Evolutionary conservation across 2,329 filamentous ascomycete genomes (phyloP).

Genomic region (Fusarium citri): DNA sequence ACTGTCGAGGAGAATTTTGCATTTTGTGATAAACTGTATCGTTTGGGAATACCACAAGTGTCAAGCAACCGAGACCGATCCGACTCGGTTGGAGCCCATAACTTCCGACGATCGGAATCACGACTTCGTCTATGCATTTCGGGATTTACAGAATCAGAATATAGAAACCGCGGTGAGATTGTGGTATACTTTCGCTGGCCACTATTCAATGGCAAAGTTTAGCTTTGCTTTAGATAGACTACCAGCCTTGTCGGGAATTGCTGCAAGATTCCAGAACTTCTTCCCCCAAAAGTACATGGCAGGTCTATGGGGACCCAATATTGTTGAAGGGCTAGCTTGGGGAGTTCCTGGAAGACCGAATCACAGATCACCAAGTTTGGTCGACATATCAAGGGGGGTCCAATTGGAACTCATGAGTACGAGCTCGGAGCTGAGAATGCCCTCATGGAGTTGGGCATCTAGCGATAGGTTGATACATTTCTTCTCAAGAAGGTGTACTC

Average conservation of each 20-base stretch:
- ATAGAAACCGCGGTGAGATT: not conserved
- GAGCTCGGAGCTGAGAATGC: not conserved
- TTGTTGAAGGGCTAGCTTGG: not conserved
- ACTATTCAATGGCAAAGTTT: not conserved
- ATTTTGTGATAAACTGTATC: not conserved
- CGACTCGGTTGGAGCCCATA: not conserved
- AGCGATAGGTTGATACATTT: not conserved
- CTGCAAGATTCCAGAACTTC: not conserved
- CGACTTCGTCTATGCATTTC: not conserved
- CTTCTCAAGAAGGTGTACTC: not conserved
- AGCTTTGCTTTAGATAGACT: conserved; percentile 1
- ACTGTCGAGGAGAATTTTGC: not conserved
- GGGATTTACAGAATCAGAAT: fast-evolving
- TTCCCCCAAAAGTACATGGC: conserved; percentile 4
- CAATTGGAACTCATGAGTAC: too few species aligned
- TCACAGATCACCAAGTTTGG: not conserved
- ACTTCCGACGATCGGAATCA: not conserved
- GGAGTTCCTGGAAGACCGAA: too few species aligned
- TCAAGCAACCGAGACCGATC: not conserved
- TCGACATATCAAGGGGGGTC: not conserved
- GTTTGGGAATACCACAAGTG: not conserved
- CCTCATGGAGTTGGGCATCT: conserved; percentile 10
- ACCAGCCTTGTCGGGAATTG: conserved; percentile 2
- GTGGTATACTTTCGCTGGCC: not conserved
- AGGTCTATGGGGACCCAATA: not conserved